Evolutionary conservation across 208 protist genomes (phyloP).

Genomic region (Crithidia fasciculata): DNA sequence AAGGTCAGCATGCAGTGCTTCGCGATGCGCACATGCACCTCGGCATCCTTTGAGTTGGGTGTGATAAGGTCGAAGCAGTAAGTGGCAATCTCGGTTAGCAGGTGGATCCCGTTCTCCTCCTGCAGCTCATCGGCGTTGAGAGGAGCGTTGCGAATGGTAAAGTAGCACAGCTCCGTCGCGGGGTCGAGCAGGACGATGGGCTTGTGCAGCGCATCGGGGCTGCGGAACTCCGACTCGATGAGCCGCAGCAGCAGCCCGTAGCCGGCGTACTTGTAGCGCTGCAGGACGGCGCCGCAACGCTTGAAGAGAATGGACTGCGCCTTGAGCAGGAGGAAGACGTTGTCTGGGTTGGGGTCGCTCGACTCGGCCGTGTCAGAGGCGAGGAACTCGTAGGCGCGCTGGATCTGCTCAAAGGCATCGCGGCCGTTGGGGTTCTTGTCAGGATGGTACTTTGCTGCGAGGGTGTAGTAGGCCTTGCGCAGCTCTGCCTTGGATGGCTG

Average conservation of each 20-base stretch:
- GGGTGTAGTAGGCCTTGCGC: constrained; percentile 93
- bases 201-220: constrained; percentile 72
- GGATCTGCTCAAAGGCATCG: constrained; percentile 94
- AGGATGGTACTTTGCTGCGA: constrained; percentile 94
- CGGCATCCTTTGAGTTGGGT: constrained; percentile 40
- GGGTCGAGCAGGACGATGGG: constrained; percentile 75
- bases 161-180: constrained; percentile 88
- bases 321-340: constrained; percentile 80
- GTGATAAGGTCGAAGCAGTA: constrained; percentile 84
- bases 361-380: constrained; percentile 39
- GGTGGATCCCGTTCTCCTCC: constrained; percentile 89
- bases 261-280: constrained; percentile 95
- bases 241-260: constrained; percentile 90
- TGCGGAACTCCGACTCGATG: constrained; percentile 72
- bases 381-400: constrained; percentile 91
- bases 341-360: constrained; percentile 51
- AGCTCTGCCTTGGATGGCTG: constrained; percentile 62
- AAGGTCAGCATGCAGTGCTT: constrained; percentile 84
- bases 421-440: constrained; percentile 96
- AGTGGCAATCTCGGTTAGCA: constrained; percentile 65
- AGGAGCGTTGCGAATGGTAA: constrained; percentile 89
- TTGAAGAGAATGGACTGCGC: constrained; percentile 94
- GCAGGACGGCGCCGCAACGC: constrained; percentile 73
- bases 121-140: constrained; percentile 95
- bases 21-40: constrained; percentile 62